These are phyloP conservation scores for Suhomyces canberraensis DNA, from an alignment of 805 yeast species.

Conservation along the genomic window DNA sequence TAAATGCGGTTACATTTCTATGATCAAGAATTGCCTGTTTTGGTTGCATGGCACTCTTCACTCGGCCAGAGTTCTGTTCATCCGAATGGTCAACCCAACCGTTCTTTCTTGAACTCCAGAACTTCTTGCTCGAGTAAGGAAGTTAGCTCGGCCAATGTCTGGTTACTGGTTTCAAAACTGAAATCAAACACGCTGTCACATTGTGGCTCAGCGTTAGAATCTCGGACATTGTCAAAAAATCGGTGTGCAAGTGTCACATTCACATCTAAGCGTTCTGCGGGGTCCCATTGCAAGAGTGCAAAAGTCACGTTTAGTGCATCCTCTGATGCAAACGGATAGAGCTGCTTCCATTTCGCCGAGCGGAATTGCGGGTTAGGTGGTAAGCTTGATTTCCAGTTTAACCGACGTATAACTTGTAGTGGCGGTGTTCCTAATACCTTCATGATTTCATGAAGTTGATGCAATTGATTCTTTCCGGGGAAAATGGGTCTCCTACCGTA, in stretches of 20 bases:
- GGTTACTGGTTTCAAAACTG: conserved; percentile 50
- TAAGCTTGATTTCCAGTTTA: conserved; percentile 28
- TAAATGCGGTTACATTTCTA: no score
- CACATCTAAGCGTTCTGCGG: conserved; percentile 51
- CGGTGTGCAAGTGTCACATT: conserved; percentile 55
- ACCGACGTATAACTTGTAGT: conserved; percentile 33
- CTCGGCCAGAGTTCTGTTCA: no score
- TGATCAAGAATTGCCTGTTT: no score
- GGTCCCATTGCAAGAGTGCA: conserved; percentile 62
- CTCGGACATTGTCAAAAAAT: conserved; percentile 54
- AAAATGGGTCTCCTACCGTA: conserved; percentile 79
- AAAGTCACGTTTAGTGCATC: conserved; percentile 53
- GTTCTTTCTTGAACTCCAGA: conserved; percentile 13
- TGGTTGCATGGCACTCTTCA: no score
- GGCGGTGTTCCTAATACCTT: conserved; percentile 73
- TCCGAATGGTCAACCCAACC: no score
- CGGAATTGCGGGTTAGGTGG: conserved; percentile 41
- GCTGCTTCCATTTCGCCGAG: conserved; percentile 41
- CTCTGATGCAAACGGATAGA: conserved; percentile 62
- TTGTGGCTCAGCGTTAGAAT: conserved; percentile 52
- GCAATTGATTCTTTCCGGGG: conserved; percentile 67
- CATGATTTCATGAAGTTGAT: conserved; percentile 68
- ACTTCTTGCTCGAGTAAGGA: conserved; percentile 20
- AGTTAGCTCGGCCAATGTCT: conserved; percentile 14
- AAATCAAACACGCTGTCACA: conserved; percentile 57